These are phyloP conservation scores for Opeltia flavorubescens DNA, from an alignment of 495 filamentous ascomycete genomes.

Conservation along the genomic window DNA sequence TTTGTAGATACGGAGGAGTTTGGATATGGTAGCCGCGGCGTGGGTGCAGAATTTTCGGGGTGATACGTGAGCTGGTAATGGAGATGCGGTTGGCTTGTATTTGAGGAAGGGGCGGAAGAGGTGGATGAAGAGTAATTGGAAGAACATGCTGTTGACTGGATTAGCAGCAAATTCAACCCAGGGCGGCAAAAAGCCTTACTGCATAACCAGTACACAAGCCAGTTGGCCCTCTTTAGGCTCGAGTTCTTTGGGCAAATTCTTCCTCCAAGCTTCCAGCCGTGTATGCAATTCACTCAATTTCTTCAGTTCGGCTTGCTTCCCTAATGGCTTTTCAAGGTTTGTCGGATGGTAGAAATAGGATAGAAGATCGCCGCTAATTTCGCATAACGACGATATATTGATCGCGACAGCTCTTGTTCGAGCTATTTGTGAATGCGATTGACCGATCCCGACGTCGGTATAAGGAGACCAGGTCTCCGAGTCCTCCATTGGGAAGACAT, in stretches of 20 bases:
- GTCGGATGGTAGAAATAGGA: slow-evolving; percentile 81
- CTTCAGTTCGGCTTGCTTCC: slow-evolving; percentile 73
- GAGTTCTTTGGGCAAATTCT: slow-evolving; percentile 71
- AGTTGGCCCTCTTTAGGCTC: slow-evolving; percentile 82
- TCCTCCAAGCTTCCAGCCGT: slow-evolving; percentile 82
- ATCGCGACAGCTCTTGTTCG: slow-evolving; percentile 69
- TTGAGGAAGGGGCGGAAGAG: slow-evolving; percentile 94
- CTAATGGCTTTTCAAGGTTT: slow-evolving; percentile 39
- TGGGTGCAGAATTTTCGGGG: slow-evolving; percentile 82
- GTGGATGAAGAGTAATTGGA: slow-evolving; percentile 90
- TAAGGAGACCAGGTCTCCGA: slow-evolving; percentile 77
- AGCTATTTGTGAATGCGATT: slow-evolving; percentile 61
- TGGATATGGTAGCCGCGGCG: slow-evolving; percentile 77
- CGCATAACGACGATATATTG: slow-evolving; percentile 71
- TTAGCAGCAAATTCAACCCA: slow-evolving; percentile 17
- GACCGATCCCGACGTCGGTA: slow-evolving; percentile 62
- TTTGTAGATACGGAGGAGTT: slow-evolving; percentile 84
- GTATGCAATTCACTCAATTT: slow-evolving; percentile 85
- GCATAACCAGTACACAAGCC: slow-evolving; percentile 82
- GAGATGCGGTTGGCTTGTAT: slow-evolving; percentile 65
- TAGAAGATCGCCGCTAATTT: slow-evolving; percentile 86
- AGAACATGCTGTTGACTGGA: slow-evolving; percentile 67
- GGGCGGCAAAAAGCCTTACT: slow-evolving; percentile 45
- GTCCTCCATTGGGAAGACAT: slow-evolving; percentile 85
- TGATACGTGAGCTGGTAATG: slow-evolving; percentile 76